Percentiles rank a stretch among this genome's conserved stretches.
Conservation (phyloP, 2,329 filamentous ascomycete genomes). For the Endoconidiophora polonica region DNA sequence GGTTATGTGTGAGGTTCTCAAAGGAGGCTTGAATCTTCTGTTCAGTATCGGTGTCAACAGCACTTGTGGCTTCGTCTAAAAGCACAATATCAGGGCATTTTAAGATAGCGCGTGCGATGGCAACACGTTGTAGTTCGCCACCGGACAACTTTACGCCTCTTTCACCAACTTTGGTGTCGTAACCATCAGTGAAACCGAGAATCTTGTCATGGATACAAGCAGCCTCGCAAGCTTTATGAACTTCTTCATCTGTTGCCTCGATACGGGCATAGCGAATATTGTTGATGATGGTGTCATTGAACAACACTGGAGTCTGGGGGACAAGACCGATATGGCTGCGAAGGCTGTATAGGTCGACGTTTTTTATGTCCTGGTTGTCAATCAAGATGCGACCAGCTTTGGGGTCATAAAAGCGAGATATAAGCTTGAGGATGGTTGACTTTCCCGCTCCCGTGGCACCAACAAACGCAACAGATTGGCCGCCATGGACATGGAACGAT, state of each 20-base stretch:
- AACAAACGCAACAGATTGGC: constrained; percentile 42
- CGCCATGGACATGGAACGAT: constrained; percentile 32
- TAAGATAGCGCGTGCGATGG: constrained; percentile 54
- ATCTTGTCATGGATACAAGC: constrained; percentile 44
- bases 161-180: constrained; percentile 34
- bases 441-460: constrained; percentile 44
- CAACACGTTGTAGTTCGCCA: constrained; percentile 49
- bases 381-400: constrained; percentile 35
- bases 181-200: constrained; percentile 34
- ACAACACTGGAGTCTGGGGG: constrained; percentile 37
- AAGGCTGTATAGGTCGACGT: constrained; percentile 34
- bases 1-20: constrained; percentile 37
- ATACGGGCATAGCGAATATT: constrained; percentile 41
- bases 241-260: constrained; percentile 36
- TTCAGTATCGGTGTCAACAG: constrained; percentile 55
- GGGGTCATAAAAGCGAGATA: constrained; percentile 43
- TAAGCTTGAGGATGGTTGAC: constrained; percentile 39
- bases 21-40: constrained; percentile 49
- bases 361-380: constrained; percentile 39
- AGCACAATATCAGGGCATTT: constrained; percentile 61
- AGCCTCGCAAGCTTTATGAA: constrained; percentile 35
- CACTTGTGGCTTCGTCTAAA: constrained; percentile 64
- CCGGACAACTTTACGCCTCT: constrained; percentile 45
- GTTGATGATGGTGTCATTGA: constrained; percentile 42
- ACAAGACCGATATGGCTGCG: constrained; percentile 39